Evolutionary conservation across 352 stramenopile genomes (phyloP).

Genomic region (Phytophthora pisi): DNA sequence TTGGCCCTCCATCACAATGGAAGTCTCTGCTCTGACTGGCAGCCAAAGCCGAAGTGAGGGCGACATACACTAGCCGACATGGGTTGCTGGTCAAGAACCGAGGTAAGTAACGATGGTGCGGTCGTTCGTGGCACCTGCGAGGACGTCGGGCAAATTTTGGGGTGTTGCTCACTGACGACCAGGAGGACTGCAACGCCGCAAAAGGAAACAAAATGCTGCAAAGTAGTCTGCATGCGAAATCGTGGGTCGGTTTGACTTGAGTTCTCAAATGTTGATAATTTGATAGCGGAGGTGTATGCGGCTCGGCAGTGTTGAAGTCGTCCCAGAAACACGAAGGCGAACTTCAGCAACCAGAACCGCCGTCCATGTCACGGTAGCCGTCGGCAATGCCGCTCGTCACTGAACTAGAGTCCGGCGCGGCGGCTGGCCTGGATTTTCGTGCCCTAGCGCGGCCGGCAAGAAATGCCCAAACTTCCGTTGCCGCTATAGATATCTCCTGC

Average conservation of each 20-base stretch:
- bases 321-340: constrained; percentile 4
- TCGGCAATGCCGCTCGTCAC: constrained; percentile 14
- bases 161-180: constrained; percentile 6
- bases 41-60: constrained; percentile 1
- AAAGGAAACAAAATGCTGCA: constrained; percentile 8
- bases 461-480: constrained; percentile 30
- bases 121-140: constrained; percentile 16
- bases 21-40: constrained; percentile 1
- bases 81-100: constrained; percentile 10
- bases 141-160: constrained; percentile 26
- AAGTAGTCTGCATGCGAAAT: not conserved
- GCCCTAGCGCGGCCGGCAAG: constrained; percentile 3
- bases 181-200: not conserved
- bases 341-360: not conserved
- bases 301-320: constrained; percentile 16
- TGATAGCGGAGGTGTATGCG: not conserved
- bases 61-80: constrained; percentile 21
- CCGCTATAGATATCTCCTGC: not conserved
- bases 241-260: not conserved
- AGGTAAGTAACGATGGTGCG: constrained; percentile 1
- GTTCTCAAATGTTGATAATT: not conserved
- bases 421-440: constrained; percentile 28
- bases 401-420: constrained; percentile 17
- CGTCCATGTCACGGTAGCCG: constrained; percentile 16
- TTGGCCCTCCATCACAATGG: not conserved